Base-by-base conservation (phyloP, 192 early-diverging fungal genomes). In the Backusella mclennaniae region DNA sequence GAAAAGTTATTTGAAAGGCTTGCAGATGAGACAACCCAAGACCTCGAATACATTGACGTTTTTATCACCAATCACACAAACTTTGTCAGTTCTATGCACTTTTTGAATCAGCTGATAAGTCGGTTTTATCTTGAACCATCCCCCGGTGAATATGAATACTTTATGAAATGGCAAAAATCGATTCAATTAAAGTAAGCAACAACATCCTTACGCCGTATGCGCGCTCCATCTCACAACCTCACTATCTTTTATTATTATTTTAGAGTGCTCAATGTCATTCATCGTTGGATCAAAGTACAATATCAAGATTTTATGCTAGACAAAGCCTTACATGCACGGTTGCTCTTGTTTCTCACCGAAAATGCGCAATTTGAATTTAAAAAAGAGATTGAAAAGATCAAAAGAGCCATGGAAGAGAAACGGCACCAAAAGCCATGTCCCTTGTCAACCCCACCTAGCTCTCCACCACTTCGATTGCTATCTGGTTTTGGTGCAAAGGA, bases 1-100 rank as follows among this genome's bases (percentile, higher is more conserved):
- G 90, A 90, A 17, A 93, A 91, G 35, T 46, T 94, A 29, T 81
- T 94, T 68, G 74, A 84, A 23, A 79, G 84, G 72, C 73, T 94
- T 33, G 90, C 89, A 1, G 89, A 93, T 67, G 90, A 91, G 78
- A 91, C 87, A 59, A 75, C 82, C 4, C 89, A 91, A 81, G 91
- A 93, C 56, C 21, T 75, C 14, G 92, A 94, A 42, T 94, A 89
- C 81, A 84, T 94, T n/a, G 92, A 90, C 74, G 82, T 80, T n/a
- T 92, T 90, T 44, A 44, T 94, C 19, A 76, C 88, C 15, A 86
- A 79, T 6, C 90, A 93, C 68, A 78, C 85, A 12, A 88, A 89
- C 69, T 94, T 91, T 74, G 90, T 90, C 17, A 69, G 78, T 1
- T 89, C 91, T 0, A 73, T 79, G 66, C 86, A 87, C 14, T 77